Percentiles rank a stretch among this genome's conserved stretches.
Evolutionary conservation across 768 basidiomycete genomes (phyloP).

Genomic region (Mycena polygramma): DNA sequence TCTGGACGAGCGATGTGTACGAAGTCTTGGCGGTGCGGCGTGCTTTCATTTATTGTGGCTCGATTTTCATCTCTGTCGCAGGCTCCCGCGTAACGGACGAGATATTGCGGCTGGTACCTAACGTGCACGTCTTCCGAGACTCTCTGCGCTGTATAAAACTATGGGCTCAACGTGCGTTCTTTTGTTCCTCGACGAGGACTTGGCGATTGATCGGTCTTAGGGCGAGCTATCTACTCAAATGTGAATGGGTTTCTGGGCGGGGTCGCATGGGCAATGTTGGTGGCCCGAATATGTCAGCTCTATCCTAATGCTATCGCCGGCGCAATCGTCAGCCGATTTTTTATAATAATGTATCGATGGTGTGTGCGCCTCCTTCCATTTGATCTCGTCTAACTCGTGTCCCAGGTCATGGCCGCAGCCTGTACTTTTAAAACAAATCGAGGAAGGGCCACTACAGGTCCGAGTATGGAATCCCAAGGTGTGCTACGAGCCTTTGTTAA

Average conservation of each 20-base stretch:
- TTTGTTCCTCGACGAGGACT: neutral
- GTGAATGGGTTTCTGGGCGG: slow-evolving; percentile 98
- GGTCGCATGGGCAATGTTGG: slow-evolving; percentile 98
- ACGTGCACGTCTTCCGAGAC: slow-evolving; percentile 94
- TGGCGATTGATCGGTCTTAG: slow-evolving; percentile 54
- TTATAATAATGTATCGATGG: slow-evolving; percentile 99
- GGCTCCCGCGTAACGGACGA: slow-evolving; percentile 97
- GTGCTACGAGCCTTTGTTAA: neutral
- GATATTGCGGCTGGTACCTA: slow-evolving; percentile 94
- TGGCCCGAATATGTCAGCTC: slow-evolving; percentile 98
- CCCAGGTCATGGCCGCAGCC: slow-evolving; percentile 98
- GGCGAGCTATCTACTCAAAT: slow-evolving; percentile 97
- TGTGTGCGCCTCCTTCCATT: slow-evolving; percentile 50
- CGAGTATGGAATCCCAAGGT: slow-evolving; percentile 99
- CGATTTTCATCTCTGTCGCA: slow-evolving; percentile 47
- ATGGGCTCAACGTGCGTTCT: slow-evolving; percentile 91
- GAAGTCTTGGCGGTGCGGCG: slow-evolving; percentile 88
- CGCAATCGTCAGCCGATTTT: slow-evolving; percentile 97
- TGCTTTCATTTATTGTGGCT: neutral
- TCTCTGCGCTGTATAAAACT: slow-evolving; percentile 96
- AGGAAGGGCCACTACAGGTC: slow-evolving; percentile 93
- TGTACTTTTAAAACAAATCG: slow-evolving; percentile 96
- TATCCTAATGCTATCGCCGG: slow-evolving; percentile 96
- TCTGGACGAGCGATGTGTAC: slow-evolving; percentile 93
- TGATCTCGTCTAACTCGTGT: slow-evolving; percentile 24